Evolutionary conservation across 371 early-diverging fungal genomes (phyloP), one percentile per base, ranked within the genome.

Genomic region (Rhizopus sp.): DNA sequence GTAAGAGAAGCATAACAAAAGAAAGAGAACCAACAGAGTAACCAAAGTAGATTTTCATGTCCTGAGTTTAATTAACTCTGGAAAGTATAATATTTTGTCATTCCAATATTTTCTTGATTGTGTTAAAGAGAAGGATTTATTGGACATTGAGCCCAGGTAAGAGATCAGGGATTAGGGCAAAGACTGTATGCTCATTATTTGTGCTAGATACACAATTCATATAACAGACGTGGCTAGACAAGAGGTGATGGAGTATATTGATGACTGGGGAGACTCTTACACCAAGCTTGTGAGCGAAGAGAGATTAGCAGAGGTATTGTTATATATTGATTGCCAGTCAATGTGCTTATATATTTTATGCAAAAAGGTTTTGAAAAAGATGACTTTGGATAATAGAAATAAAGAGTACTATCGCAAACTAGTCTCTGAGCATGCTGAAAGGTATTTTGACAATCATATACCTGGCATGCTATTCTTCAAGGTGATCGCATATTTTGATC

Each of bases 231-330:
- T 59, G 9, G 88, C 87, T 0, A 52, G 64, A 23, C 51, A 59
- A 2, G 51, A 62, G 17, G 83, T 90, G 37, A 57, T 72, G 12
- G 54, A 62, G 47, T 71, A 64, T 17, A 84, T 87, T 63, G 93
- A 92, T 72, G 41, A 56, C 16, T 91, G 70, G 57, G 87, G 89
- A 0, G 93, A 91, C 57, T 76, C 78, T 16, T 92, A 82, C 60
- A 79, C 73, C 0, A 82, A 86, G 30, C 78, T 78, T 35, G 60
- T 84, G 2, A 79, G 75, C 12, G 65, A 64, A 10, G 72, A 75
- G 29, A 63, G 63, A 12, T 57, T 42, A 23, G 13, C 13, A 15
- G 34, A 66, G 71, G 61, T 61, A 16, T 46, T 66, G 42, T 23
- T 38, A 33, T 46, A 55, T 6, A 50, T 62, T 16, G 23, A 23